Evolutionary conservation across 768 basidiomycete genomes (phyloP).

Genomic region (Artomyces pyxidatus): DNA sequence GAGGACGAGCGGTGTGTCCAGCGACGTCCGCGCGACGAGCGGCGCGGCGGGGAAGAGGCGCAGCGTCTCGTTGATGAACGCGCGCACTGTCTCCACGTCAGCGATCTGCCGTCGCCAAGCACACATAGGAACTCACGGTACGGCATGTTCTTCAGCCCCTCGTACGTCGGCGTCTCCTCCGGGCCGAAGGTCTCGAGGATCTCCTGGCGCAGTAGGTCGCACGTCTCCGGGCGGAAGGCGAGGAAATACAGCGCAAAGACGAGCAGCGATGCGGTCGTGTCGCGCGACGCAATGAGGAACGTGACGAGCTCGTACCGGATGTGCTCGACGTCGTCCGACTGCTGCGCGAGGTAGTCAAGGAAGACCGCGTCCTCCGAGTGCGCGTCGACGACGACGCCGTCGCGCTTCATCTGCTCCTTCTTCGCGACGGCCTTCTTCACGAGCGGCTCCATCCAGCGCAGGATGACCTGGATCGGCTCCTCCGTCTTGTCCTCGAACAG

Average conservation of each 20-base stretch:
- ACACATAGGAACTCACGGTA: conserved; percentile 15
- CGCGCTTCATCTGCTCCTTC: conserved; percentile 4
- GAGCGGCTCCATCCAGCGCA: conserved; percentile 12
- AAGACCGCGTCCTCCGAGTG: conserved; percentile 13
- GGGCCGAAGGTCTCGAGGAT: conserved; percentile 24
- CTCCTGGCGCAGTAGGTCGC: conserved; percentile 25
- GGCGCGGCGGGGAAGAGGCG: conserved; percentile 13
- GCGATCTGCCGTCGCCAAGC: no score
- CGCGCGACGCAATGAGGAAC: conserved; percentile 15
- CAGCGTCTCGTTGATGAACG: conserved; percentile 27
- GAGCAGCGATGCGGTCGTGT: conserved; percentile 24
- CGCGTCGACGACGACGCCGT: not conserved
- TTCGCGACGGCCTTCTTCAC: conserved; percentile 7
- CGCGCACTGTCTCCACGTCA: conserved; percentile 15
- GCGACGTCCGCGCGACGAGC: conserved; percentile 9
- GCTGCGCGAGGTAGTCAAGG: conserved; percentile 13
- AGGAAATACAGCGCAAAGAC: conserved; percentile 28
- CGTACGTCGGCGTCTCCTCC: conserved; percentile 22
- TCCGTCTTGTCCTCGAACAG: conserved; percentile 15
- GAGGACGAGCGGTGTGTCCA: conserved; percentile 8
- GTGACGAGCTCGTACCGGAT: conserved; percentile 16
- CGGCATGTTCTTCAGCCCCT: conserved; percentile 26
- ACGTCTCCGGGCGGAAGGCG: conserved; percentile 23
- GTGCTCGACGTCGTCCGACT: conserved; percentile 14
- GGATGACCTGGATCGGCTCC: conserved; percentile 7